These are phyloP conservation scores for Rauvolfia tetraphylla DNA, from an alignment of 257 asterid species.

Conservation along the genomic window DNA sequence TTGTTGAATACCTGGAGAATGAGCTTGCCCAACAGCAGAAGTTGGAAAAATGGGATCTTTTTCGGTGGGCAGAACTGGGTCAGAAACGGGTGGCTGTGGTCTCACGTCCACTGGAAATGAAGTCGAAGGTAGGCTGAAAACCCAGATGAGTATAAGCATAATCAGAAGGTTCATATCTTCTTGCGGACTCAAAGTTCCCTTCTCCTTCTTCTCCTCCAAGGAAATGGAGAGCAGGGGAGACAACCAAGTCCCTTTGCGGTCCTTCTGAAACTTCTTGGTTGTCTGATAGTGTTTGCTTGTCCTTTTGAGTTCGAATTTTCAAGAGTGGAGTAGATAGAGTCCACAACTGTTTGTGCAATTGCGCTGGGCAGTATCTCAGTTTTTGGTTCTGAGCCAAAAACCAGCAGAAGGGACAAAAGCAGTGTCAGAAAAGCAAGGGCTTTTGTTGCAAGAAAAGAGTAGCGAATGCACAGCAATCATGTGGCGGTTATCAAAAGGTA, in stretches of 20 bases:
- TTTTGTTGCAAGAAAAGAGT: conserved; percentile 33
- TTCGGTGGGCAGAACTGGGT: conserved; percentile 83
- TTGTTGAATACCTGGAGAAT: conserved; percentile 63
- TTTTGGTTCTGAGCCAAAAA: conserved; percentile 9
- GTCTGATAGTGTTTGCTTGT: conserved; percentile 15
- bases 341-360: background rate
- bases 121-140: conserved; percentile 35
- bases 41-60: conserved; percentile 66
- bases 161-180: conserved; percentile 37
- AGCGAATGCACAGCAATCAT: conserved; percentile 60
- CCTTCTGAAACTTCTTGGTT: conserved; percentile 14
- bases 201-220: background rate
- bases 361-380: conserved; percentile 11
- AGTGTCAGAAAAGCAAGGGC: conserved; percentile 22
- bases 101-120: conserved; percentile 60
- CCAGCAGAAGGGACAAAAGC: conserved; percentile 41
- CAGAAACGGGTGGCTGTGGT: conserved; percentile 72
- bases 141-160: conserved; percentile 47
- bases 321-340: conserved; percentile 8
- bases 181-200: background rate
- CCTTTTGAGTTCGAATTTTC: conserved; percentile 22
- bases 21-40: conserved; percentile 46
- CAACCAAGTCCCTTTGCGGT: background rate
- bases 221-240: background rate
- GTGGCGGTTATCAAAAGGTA: conserved; percentile 76